A percentile compares a stretch with the other conserved stretches of the same genome.
Evolutionary conservation across 2,329 filamentous ascomycete species (phyloP).

Genomic region (Microsporum audouinii): DNA sequence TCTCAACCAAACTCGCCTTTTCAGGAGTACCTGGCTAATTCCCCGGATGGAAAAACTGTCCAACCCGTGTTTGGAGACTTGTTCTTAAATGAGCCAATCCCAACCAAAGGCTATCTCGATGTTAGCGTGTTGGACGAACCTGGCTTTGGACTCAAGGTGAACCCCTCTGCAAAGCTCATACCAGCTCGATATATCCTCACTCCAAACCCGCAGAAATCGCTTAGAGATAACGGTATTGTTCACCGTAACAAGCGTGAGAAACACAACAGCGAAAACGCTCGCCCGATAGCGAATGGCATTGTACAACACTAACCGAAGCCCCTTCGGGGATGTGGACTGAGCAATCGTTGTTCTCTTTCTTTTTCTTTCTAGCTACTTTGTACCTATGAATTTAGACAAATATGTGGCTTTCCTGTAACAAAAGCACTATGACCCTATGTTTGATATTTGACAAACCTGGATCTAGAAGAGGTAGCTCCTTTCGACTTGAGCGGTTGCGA

Average conservation of each 20-base stretch:
- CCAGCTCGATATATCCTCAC: conserved; percentile 62
- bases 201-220: conserved; percentile 40
- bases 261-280: neutral
- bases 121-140: conserved; percentile 73
- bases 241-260: neutral
- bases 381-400: no score
- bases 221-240: neutral
- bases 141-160: conserved; percentile 80
- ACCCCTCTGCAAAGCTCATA: conserved; percentile 68
- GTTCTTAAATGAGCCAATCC: conserved; percentile 83
- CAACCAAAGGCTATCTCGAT: conserved; percentile 68
- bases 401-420: no score
- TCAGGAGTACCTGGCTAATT: conserved; percentile 93
- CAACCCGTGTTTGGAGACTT: conserved; percentile 85
- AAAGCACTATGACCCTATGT: neutral
- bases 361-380: no score
- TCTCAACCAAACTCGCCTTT: conserved; percentile 89
- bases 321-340: no score
- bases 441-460: neutral
- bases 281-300: neutral
- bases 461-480: neutral
- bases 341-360: no score
- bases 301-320: neutral
- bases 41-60: conserved; percentile 78
- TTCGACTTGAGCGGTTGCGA: neutral